Evolutionary conservation across 768 basidiomycete genomes (phyloP).

Genomic region (Leccinum pellstonianum): DNA sequence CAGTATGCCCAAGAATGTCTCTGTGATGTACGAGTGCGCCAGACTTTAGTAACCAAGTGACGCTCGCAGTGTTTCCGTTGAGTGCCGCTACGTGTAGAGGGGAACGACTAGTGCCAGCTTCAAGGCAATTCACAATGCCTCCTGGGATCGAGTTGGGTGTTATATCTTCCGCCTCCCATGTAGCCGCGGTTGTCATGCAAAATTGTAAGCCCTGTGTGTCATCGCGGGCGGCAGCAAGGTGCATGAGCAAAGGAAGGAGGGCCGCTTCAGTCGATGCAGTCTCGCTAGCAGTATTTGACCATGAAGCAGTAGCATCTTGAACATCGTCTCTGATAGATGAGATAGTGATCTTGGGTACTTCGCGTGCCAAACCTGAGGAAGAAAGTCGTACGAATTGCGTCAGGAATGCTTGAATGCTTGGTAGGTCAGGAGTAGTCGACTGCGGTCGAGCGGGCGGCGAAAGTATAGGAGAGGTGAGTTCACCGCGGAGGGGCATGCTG

Average conservation of each 20-base stretch:
- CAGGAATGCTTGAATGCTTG: conserved; percentile 63
- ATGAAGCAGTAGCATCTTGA: conserved; percentile 52
- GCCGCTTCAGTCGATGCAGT: conserved; percentile 66
- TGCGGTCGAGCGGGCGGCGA: conserved; percentile 43
- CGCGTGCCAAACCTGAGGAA: conserved; percentile 39
- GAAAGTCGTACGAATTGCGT: conserved; percentile 68
- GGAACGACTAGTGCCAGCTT: conserved; percentile 67
- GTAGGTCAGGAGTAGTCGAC: conserved; percentile 45
- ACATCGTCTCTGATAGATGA: conserved; percentile 39
- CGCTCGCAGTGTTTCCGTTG: conserved; percentile 50
- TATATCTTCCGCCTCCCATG: conserved; percentile 25
- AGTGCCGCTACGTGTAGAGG: conserved; percentile 80
- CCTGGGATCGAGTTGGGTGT: conserved; percentile 44
- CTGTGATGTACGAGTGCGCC: conserved; percentile 83
- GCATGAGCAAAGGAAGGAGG: conserved; percentile 74
- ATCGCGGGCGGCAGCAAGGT: conserved; percentile 72
- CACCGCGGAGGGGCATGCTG: conserved; percentile 79
- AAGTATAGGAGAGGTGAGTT: conserved; percentile 63
- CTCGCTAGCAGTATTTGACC: conserved; percentile 80
- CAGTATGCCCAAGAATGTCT: conserved; percentile 78
- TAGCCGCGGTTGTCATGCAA: conserved; percentile 44
- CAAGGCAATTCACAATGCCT: conserved; percentile 72
- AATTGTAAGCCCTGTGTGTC: conserved; percentile 62
- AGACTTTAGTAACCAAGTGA: conserved; percentile 54
- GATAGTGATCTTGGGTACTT: conserved; percentile 37